These are phyloP conservation scores for Pythium insidiosum DNA, from an alignment of 352 stramenopile species.

Conservation along the genomic window DNA sequence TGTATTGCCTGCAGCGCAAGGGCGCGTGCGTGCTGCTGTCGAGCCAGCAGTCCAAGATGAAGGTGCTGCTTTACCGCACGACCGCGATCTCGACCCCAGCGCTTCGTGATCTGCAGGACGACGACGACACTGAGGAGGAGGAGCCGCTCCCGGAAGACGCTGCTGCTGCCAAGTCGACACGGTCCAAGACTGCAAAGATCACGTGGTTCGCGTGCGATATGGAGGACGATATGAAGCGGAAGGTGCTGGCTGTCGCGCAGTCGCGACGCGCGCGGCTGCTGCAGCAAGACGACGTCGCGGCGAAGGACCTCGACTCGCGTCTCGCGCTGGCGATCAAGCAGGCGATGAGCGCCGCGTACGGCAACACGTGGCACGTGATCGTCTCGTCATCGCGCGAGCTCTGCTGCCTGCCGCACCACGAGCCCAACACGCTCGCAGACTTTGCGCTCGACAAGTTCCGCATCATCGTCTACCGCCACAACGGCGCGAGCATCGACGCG, in stretches of 20 bases:
- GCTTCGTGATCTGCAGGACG: too few relatives aligned
- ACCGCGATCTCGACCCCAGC: slow-evolving; percentile 26
- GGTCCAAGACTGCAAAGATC: slow-evolving; percentile 29
- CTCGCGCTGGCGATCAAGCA: slow-evolving; percentile 63
- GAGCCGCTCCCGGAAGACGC: slow-evolving; percentile 12
- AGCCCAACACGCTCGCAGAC: slow-evolving; percentile 33
- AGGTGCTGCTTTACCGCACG: slow-evolving; percentile 68
- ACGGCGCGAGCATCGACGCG: slow-evolving; percentile 36
- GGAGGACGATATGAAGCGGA: slow-evolving; percentile 27
- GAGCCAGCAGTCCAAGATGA: slow-evolving; percentile 53
- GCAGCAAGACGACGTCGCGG: slow-evolving; percentile 9
- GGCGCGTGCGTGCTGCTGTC: slow-evolving; percentile 55
- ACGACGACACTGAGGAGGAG: slow-evolving; percentile 18
- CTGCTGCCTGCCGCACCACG: slow-evolving; percentile 42
- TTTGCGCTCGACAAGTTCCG: slow-evolving; percentile 44
- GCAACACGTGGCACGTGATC: slow-evolving; percentile 65
- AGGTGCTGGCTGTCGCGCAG: slow-evolving; percentile 27
- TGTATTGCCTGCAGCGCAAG: too few relatives aligned
- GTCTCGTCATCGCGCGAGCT: slow-evolving; percentile 45
- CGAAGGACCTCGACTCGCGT: slow-evolving; percentile 28
- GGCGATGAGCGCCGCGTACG: slow-evolving; percentile 49
- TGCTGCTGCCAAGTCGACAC: not conserved
- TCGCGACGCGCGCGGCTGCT: slow-evolving; percentile 32
- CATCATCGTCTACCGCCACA: slow-evolving; percentile 66
- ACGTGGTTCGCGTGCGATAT: slow-evolving; percentile 53